Conservation (phyloP, 2,329 filamentous ascomycete species). For the Xylaria sp. region DNA sequence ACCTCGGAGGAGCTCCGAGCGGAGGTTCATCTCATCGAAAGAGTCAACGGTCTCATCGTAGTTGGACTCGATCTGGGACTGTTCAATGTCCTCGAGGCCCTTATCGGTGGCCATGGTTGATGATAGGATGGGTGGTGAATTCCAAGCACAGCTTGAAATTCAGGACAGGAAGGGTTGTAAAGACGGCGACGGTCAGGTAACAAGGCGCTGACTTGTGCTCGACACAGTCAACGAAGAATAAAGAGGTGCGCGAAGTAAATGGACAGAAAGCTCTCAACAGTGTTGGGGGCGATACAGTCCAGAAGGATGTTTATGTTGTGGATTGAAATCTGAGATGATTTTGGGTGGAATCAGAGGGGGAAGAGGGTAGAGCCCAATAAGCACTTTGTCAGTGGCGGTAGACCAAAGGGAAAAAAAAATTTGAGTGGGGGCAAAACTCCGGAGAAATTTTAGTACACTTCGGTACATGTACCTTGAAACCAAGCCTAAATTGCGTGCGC, state of each 20-base stretch:
- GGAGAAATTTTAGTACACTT: conserved; percentile 25
- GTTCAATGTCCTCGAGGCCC: conserved; percentile 78
- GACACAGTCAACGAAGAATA: conserved; percentile 22
- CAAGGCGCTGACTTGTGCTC: conserved; percentile 26
- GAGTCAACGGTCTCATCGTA: conserved; percentile 99
- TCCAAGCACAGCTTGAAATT: conserved; percentile 78
- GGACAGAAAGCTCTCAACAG: conserved; percentile 27
- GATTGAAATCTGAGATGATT: conserved; percentile 22
- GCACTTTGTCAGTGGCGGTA: conserved; percentile 16
- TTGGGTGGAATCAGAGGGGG: conserved; percentile 23
- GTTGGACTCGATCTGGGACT: conserved; percentile 98
- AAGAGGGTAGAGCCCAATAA: conserved; percentile 24
- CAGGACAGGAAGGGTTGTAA: conserved; percentile 41
- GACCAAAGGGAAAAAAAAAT: conserved; percentile 29
- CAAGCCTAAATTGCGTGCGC: background rate
- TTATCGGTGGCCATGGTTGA: conserved; percentile 98
- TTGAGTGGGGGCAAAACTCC: conserved; percentile 31
- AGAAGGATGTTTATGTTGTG: conserved; percentile 16
- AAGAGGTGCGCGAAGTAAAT: conserved; percentile 23
- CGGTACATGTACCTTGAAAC: conserved; percentile 8
- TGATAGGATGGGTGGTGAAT: conserved; percentile 53
- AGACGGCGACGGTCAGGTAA: conserved; percentile 29
- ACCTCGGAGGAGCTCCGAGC: conserved; percentile 92
- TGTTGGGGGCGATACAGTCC: conserved; percentile 27
- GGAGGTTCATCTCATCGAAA: conserved; percentile 97